Base-by-base conservation (phyloP, 1,284 basidiomycete genomes). In the Puccinia hordei region DNA sequence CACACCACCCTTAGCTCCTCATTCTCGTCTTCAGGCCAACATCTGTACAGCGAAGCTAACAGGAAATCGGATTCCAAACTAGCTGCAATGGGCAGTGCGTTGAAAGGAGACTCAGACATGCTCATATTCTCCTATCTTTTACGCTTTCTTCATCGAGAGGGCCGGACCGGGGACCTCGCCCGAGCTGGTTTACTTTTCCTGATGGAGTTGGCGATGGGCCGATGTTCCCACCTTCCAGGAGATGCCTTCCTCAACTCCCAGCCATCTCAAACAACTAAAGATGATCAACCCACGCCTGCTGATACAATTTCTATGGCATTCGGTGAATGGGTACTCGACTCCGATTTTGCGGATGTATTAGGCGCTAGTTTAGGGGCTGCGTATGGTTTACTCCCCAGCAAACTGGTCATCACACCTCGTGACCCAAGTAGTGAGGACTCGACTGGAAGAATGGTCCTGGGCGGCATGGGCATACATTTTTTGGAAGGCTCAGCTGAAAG, bases 291-390 rank as follows among this genome's bases (percentile, higher is more conserved):
- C 27, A 73, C 81, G 1, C 61, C 63, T 17, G 51, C 66, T 59
- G 90, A 90, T 41, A 92, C 94, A 83, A 92, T 93, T 5, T 91
- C 91, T 15, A 88, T 93, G 76, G 93, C 91, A n/a, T 88, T 95
- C 63, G 93, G 92, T 35, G 93, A 95, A 84, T 98, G 95, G 85
- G 93, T 98, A 72, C 89, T 97, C 22, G 93, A 97, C 84, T 94
- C 95, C 10, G 95, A 98, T 86, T 97, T 98, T 86, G 93, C 94
- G 22, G 95, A 98, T 82, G 95, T 99, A 1, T 89, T 99, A 68
- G 94, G 92, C 5, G 97, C 96, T 6, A 94, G 95, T 19, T 86
- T 99, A 13, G 93, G 94, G 0, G 96, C 96, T 0, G 92, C 96
- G 0, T 98, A 96, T 85, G 97, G 95, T 0, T 86, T 95, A 0